Evolutionary conservation across 352 stramenopile species (phyloP).

Genomic region (Phytophthora agathidicida): DNA sequence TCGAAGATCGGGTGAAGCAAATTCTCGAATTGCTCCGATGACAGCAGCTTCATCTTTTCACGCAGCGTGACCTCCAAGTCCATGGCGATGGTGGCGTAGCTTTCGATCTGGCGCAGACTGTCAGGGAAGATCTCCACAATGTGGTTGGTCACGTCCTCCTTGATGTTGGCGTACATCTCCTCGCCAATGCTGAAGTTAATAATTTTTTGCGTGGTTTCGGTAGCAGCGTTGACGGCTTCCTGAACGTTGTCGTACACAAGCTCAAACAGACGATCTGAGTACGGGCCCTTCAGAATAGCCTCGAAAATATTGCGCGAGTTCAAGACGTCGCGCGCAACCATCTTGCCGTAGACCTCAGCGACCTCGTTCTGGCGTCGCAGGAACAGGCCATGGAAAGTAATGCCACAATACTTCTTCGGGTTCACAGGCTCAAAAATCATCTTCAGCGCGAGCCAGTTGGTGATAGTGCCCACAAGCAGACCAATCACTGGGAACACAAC

Average conservation of each 20-base stretch:
- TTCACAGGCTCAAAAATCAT: slow-evolving; percentile 94
- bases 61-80: slow-evolving; percentile 91
- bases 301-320: slow-evolving; percentile 91
- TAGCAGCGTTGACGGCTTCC: slow-evolving; percentile 81
- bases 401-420: slow-evolving; percentile 82
- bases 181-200: slow-evolving; percentile 86
- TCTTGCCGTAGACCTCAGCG: slow-evolving; percentile 85
- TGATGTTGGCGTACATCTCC: slow-evolving; percentile 86
- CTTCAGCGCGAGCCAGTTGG: slow-evolving; percentile 96
- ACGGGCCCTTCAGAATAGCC: slow-evolving; percentile 88
- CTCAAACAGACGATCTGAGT: slow-evolving; percentile 87
- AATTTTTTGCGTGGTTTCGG: slow-evolving; percentile 78
- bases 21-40: slow-evolving; percentile 93
- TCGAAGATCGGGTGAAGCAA: slow-evolving; percentile 98
- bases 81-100: slow-evolving; percentile 93
- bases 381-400: slow-evolving; percentile 96
- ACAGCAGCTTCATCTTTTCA: slow-evolving; percentile 92
- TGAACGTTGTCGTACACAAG: slow-evolving; percentile 91
- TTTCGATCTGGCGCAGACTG: slow-evolving; percentile 90
- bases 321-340: slow-evolving; percentile 87
- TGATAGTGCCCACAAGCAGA: slow-evolving; percentile 95
- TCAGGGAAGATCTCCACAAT: slow-evolving; percentile 90
- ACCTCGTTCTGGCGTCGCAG: slow-evolving; percentile 93
- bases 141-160: slow-evolving; percentile 89
- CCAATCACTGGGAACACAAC: slow-evolving; percentile 93